Base-by-base conservation (phyloP, 2,329 filamentous ascomycete genomes). In the Aspergillus flavus region DNA sequence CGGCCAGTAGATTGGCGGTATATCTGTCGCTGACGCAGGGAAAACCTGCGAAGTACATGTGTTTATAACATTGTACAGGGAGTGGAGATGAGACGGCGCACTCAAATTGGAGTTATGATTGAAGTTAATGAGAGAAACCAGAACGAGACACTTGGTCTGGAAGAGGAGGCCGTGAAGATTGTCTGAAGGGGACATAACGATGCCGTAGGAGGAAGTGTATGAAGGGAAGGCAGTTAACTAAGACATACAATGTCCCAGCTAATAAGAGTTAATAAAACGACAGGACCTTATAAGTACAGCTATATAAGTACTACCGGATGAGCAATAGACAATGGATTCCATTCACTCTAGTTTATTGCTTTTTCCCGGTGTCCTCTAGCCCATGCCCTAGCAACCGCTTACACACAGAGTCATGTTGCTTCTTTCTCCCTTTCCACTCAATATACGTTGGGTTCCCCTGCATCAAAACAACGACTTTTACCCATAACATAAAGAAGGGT, bases 11-110 rank as follows among this genome's bases (percentile, higher is more conserved):
- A 14, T 73, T 91, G 65, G 79, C 80, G 16, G 78, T 81, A 62
- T 89, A 85, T 69, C 76, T 90, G 65, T 81, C 83, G 7, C 72
- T 84, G 57, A 73, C 74, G 21, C 78, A 79, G 58, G 74, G 72
- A 21, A 74, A 69, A 30, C 57, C 30, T 63, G 16, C 12, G 34
- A 36, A 66, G 69, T 48, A 65, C 66, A 73, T 28, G 6, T 32
- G 75, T 73, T 57, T 88, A 85, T 66, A 78, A 82, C 60, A 79
- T 90, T 66, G 85, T 84, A 62, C 88, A 91, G 76, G 88, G 88
- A 2, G 86, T 89, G 16, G 88, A 91, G 77, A 89, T 90, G 84
- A 87, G 87, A 12, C 76, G 87, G 67, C 68, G 74, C 30, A 77
- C 75, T 67, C 76, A 76, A 57, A 78, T 79, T 64, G 75, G 72